Evolutionary conservation across 768 basidiomycete genomes (phyloP), one percentile per base, ranked within the genome.

Genomic region (Termitomyces sp.): DNA sequence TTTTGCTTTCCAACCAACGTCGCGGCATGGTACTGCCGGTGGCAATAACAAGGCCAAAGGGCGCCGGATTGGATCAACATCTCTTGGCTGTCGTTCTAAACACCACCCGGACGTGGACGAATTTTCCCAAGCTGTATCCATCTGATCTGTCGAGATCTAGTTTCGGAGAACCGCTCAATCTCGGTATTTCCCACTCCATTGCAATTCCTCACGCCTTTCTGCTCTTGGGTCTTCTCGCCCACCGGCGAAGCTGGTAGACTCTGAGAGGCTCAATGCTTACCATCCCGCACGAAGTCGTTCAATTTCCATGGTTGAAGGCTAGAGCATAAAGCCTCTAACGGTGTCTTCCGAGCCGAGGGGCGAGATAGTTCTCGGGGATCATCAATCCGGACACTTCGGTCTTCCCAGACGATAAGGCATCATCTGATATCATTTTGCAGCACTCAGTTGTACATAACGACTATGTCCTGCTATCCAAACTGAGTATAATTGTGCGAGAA

Each of bases 11-110:
- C 54, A 61, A 54, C 54, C 50, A 53, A 31, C 33, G 28, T 61
- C 47, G 31, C 56, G 57, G 60, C 56, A 58, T 55, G 51, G 20
- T 45, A 58, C 26, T 50, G 55, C 47, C 48, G 57, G 26, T 47
- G 47, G 39, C 20, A 37, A 58, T 58, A 60, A 60, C 60, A 60
- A 57, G 56, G 34, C 60, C 56, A 60, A 57, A 60, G 49, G 56
- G 60, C 60, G 51, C 48, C 47, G 42, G 56, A 54, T 57, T 54
- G 46, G 46, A 60, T 60, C 56, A 60, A 8, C 22, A 49, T 48
- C 36, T 51, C 46, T 49, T 55, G 48, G 29, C 47, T 52, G 39
- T 58, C 29, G 34, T 34, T 18, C 41, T 36, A 34, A 24, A 55
- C 34, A n/a, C 51, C 41, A 54, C 6, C 56, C 56, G 24, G 51